These are phyloP conservation scores for Trichocladium antarcticum DNA, from an alignment of 495 filamentous ascomycete species.

Conservation along the genomic window DNA sequence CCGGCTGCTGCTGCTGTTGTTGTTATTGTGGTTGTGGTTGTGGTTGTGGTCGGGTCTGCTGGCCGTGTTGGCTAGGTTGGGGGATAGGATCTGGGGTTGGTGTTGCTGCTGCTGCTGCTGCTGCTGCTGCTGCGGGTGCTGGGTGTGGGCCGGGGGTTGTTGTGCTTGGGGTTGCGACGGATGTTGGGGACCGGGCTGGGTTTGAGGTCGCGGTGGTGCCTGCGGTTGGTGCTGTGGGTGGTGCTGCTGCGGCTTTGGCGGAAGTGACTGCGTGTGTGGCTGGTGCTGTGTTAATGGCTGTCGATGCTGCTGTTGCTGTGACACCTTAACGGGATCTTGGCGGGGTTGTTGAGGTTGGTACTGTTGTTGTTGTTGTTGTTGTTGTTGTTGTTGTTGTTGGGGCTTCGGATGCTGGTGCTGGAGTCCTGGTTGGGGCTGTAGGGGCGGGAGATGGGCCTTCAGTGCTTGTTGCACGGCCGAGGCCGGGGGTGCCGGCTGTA, in stretches of 20 bases:
- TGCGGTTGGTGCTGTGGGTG: background rate
- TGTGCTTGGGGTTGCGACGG: background rate
- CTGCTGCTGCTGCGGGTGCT: background rate
- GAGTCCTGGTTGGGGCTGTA: conserved; percentile 6
- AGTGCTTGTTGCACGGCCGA: conserved; percentile 7
- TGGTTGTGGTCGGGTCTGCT: background rate
- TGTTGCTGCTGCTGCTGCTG: background rate
- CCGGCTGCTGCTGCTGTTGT: background rate
- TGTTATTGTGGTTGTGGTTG: conserved; percentile 4
- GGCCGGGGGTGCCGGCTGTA: conserved; percentile 20
- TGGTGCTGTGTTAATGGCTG: conserved; percentile 5
- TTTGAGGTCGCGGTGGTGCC: background rate
- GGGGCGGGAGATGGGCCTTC: conserved; percentile 11
- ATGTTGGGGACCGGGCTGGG: background rate
- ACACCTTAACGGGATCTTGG: background rate
- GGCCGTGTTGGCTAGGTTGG: too few species aligned
- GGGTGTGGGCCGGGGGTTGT: background rate
- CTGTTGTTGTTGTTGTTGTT: conserved; percentile 12
- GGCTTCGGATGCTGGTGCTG: conserved; percentile 9
- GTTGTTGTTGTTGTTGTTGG: conserved; percentile 3
- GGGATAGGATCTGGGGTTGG: background rate
- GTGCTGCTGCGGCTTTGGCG: background rate
- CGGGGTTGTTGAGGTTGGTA: conserved; percentile 1
- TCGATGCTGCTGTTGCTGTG: conserved; percentile 1
- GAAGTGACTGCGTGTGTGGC: background rate